Base-by-base conservation (phyloP, 1,284 basidiomycete genomes). In the Ganoderma multipileum region DNA sequence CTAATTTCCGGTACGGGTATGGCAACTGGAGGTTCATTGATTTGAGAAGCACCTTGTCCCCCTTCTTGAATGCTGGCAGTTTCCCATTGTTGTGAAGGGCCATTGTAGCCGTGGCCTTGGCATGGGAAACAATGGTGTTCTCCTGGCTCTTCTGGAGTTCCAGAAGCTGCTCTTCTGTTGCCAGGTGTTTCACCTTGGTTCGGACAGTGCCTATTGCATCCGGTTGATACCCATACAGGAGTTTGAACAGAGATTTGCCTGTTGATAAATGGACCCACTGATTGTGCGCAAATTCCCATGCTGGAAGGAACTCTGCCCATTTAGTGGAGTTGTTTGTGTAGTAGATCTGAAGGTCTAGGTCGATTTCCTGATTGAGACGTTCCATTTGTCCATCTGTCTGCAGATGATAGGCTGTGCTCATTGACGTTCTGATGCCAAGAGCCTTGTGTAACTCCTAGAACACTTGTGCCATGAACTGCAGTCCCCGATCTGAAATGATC, bases 351-450 rank as follows among this genome's bases (percentile, higher is more conserved):
- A 78, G 72, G 47, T 74, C 76, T 4, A 69, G 63, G 41, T 81
- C 75, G 1, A 82, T 61, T 38, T 77, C 72, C 60, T 78, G 77
- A 62, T 81, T 81, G 0, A 77, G 66, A 11, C 76, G 59, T 70
- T 82, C 79, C 0, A 76, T 78, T 57, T 81, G 75, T 1, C 80
- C 79, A 68, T 82, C 75, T 1, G 77, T 76, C 65, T 80, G 75
- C 0, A 77, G 78, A 41, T 79, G 78, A 54, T 77, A 79, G 3
- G 18, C 42, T 20, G 18, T 42, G 18, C 42, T 42, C 3, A 42
- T 5, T 9, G 39, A 39, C 11, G 39, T 39, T 12, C 14, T 39
- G 39, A 7, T n/a, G n/a, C n/a, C n/a, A n/a, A n/a, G n/a, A n/a
- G n/a, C n/a, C n/a, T n/a, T n/a, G n/a, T n/a, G n/a, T 39, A 41